phyloP scores from a whole-genome alignment of 306 rosid species.

The Vicia faba region DNA sequence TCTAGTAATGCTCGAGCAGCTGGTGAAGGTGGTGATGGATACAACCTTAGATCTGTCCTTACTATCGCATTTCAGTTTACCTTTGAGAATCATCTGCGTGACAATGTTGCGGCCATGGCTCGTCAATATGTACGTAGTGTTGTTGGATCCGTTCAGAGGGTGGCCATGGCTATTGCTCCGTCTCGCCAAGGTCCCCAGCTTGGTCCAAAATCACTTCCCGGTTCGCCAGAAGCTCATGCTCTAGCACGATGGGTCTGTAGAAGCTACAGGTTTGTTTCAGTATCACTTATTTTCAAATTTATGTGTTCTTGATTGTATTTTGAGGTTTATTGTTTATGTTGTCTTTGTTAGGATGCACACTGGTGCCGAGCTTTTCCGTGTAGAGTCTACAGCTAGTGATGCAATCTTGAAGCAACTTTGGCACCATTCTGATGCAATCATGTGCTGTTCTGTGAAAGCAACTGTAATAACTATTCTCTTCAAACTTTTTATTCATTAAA shows the following conservation, averaged over 20 bases:
- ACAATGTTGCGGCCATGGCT: conserved; percentile 97
- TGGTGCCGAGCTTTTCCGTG: conserved; percentile 67
- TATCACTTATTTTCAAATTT: neutral
- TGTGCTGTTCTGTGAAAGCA: conserved; percentile 92
- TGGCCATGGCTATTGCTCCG: conserved; percentile 98
- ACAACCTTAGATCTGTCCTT: conserved; percentile 85
- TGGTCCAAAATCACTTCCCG: conserved; percentile 79
- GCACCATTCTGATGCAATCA: conserved; percentile 87
- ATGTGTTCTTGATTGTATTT: neutral
- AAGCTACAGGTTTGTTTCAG: conserved; percentile 67
- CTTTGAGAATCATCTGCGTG: conserved; percentile 80
- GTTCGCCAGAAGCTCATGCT: conserved; percentile 92
- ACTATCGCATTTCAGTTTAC: conserved; percentile 95
- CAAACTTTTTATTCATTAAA: neutral
- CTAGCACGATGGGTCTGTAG: conserved; percentile 80
- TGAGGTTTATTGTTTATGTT: neutral
- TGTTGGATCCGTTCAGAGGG: conserved; percentile 95
- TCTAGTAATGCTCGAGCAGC: conserved; percentile 57
- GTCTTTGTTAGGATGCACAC: conserved; percentile 63
- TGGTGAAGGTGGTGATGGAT: conserved; percentile 59
- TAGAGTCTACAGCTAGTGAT: conserved; percentile 63
- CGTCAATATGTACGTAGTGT: conserved; percentile 95
- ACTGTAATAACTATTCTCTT: conserved; percentile 46
- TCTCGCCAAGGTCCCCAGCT: conserved; percentile 61
- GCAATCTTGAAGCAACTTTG: conserved; percentile 88